A percentile compares a stretch with the other conserved stretches of the same genome.
Evolutionary conservation across 73 alveolate species (phyloP).

Genomic region (Durusdinium trenchii): DNA sequence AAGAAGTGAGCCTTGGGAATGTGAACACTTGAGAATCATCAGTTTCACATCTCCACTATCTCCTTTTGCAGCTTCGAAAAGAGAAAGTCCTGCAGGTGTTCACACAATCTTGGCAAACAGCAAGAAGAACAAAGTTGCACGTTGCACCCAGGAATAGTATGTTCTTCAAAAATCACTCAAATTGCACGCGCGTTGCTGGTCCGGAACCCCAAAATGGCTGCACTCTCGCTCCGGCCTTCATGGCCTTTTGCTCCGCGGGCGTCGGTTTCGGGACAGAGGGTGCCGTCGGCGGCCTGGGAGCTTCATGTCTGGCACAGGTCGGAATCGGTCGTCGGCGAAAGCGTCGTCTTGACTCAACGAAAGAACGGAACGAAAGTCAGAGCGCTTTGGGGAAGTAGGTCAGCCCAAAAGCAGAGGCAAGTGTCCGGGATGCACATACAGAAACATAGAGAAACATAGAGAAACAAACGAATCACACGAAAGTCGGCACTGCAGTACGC

Average conservation of each 20-base stretch:
- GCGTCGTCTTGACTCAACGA: background rate
- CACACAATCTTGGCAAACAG: background rate
- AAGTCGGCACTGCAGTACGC: no score
- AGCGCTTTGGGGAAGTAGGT: no score
- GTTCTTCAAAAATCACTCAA: no score
- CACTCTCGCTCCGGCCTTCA: conserved; percentile 29
- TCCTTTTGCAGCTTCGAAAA: conserved; percentile 72
- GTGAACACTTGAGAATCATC: background rate
- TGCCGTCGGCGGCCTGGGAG: conserved; percentile 95
- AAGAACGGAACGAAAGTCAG: no score
- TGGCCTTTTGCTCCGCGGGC: conserved; percentile 42
- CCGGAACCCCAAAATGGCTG: no score
- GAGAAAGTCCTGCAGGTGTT: conserved; percentile 54
- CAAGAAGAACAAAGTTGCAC: background rate
- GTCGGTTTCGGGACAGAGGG: conserved; percentile 49
- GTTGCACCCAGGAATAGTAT: background rate
- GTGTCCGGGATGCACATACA: no score
- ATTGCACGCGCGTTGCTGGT: no score
- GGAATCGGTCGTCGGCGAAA: background rate
- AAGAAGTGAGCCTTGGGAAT: background rate
- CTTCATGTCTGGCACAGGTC: background rate
- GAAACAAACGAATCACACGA: background rate
- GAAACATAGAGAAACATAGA: no score
- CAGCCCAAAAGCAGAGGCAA: no score
- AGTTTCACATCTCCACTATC: background rate